A percentile compares a stretch with the other conserved stretches of the same genome.
Conservation (phyloP, 306 rosid genomes). For the Styphnolobium japonicum region DNA sequence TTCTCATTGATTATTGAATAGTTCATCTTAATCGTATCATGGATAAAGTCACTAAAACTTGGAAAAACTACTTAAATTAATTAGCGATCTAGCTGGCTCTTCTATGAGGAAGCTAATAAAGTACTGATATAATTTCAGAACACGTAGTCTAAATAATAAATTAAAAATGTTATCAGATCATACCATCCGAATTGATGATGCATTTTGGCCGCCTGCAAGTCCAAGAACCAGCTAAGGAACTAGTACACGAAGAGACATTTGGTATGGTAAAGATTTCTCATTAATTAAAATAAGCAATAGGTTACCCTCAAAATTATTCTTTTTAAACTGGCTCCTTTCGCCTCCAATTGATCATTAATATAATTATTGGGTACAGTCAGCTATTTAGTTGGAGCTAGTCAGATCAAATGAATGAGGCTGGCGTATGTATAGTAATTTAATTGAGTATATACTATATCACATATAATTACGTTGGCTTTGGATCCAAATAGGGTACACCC, state of each 20-base stretch:
- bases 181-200: background rate
- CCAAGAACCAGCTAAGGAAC: slow-evolving; percentile 43
- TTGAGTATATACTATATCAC: background rate
- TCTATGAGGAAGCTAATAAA: background rate
- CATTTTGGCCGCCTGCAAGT: slow-evolving; percentile 34
- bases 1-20: background rate
- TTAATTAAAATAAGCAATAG: slow-evolving; percentile 26
- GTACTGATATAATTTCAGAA: background rate
- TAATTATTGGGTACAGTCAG: slow-evolving; percentile 18
- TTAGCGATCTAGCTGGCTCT: slow-evolving; percentile 2
- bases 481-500: slow-evolving; percentile 23
- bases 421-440: slow-evolving; percentile 7
- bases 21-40: slow-evolving; percentile 14
- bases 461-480: background rate
- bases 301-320: slow-evolving; percentile 51
- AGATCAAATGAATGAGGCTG: slow-evolving; percentile 24
- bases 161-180: background rate
- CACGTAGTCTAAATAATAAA: background rate
- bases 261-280: slow-evolving; percentile 43
- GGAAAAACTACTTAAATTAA: slow-evolving; percentile 3
- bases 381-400: slow-evolving; percentile 28
- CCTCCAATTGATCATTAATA: slow-evolving; percentile 14
- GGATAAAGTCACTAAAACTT: slow-evolving; percentile 20
- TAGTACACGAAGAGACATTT: slow-evolving; percentile 46
- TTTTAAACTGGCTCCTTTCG: slow-evolving; percentile 51